Conservation (phyloP, 805 yeast genomes). For the Myxozyma vanderwaltii region DNA sequence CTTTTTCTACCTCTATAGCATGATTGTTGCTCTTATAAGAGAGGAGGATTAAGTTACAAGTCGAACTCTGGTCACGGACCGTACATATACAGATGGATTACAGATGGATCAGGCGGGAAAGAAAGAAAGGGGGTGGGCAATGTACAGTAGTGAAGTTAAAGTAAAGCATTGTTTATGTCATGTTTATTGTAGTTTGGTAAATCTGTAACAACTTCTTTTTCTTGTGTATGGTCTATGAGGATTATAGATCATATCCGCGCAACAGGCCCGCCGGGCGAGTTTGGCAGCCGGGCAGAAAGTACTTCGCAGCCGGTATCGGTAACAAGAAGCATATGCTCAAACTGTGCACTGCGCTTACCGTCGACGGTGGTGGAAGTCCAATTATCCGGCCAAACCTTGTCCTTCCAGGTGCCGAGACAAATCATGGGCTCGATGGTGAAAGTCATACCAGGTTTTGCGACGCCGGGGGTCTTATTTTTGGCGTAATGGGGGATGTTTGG, state of each 20-base stretch:
- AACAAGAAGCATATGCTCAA: slow-evolving; percentile 88
- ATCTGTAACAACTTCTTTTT: too few species aligned
- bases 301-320: slow-evolving; percentile 94
- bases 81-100: background rate
- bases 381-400: slow-evolving; percentile 92
- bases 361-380: slow-evolving; percentile 95
- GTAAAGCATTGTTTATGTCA: too few species aligned
- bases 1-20: slow-evolving; percentile 83
- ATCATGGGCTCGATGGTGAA: slow-evolving; percentile 99
- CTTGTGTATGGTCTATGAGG: too few species aligned
- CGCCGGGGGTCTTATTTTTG: slow-evolving; percentile 87
- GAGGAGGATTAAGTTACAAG: slow-evolving; percentile 30
- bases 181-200: too few species aligned
- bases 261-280: slow-evolving; percentile 88
- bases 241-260: slow-evolving; percentile 22
- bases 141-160: background rate
- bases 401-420: slow-evolving; percentile 78
- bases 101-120: too few species aligned
- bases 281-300: slow-evolving; percentile 74
- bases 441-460: slow-evolving; percentile 92
- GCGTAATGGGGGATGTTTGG: slow-evolving; percentile 96
- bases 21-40: slow-evolving; percentile 34
- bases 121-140: too few species aligned
- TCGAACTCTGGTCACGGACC: too few species aligned
- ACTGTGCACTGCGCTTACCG: slow-evolving; percentile 89